Base-by-base conservation (phyloP, 352 stramenopile species). In the Pythium aquatile region DNA sequence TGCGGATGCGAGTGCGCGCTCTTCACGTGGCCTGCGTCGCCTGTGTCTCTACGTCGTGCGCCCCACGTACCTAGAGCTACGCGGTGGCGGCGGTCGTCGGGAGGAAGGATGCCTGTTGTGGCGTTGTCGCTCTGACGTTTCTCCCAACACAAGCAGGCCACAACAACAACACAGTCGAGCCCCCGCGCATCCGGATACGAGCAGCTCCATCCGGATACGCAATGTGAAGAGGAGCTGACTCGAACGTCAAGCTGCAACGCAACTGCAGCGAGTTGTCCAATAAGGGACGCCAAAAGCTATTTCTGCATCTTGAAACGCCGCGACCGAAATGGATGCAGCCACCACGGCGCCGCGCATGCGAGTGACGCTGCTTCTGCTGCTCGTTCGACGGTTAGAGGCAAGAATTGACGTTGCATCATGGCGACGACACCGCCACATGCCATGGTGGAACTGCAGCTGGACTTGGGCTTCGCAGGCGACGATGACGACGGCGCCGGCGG, bases 401-500 rank as follows among this genome's bases (percentile, higher is more conserved):
- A 14, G 17, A 49, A 4, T 49, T 49, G 42, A 51, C 44, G 44
- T 6, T 30, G 44, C 44, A 11, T 48, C 30, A 76, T 75, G 72
- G 55, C 51, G 20, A 17, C 46, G 44, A 29, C n/a, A 9, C 44
- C 44, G 24, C 29, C 44, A 14, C 44, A 11, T 40, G 32, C 16
- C 14, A 37, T 14, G 26, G 55, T 73, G 51, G 51, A 68, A 55
- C 57, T 81, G 44, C 39, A 75, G 58, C 73, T 88, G 52, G 69
- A 86, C 47, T 60, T 81, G 26, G 67, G 74, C 24, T 64, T 81
- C 40, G 63, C 67, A 24, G 68, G 83, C 30, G 76, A 81, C 5
- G 59, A 61, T 16, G 69, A 77, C 39, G 69, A 61, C n/a, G 44
- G 44, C 55, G 57, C 46, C 5, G 48, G 44, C 33, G 56, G 61